Evolutionary conservation across 352 stramenopile species (phyloP).

Genomic region (Globisporangium acanthophoron): DNA sequence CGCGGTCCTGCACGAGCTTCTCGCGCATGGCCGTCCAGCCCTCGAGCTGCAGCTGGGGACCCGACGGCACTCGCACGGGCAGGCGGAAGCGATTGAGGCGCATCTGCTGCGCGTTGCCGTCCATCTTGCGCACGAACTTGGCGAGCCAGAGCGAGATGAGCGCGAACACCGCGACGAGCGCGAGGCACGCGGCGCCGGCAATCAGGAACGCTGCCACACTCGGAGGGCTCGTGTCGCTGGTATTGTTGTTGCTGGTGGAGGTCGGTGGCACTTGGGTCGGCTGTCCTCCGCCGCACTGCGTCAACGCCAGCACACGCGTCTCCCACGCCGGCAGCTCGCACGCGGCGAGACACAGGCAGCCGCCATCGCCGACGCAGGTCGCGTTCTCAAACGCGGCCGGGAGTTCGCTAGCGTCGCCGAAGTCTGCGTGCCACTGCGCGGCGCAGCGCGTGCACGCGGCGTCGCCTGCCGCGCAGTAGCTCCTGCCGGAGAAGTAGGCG

Average conservation of each 20-base stretch:
- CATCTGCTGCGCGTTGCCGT: background rate
- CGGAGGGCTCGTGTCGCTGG: background rate
- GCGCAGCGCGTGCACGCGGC: slow-evolving; percentile 6
- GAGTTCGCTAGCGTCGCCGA: background rate
- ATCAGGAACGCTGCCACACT: background rate
- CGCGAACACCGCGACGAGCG: slow-evolving; percentile 1
- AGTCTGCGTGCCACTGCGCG: background rate
- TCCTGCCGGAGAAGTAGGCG: background rate
- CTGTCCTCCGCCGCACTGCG: background rate
- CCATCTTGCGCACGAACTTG: slow-evolving; percentile 16
- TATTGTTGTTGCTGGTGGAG: background rate
- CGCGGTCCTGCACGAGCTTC: slow-evolving; percentile 6
- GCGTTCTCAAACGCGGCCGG: background rate
- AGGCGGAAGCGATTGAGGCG: slow-evolving; percentile 1
- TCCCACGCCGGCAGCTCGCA: slow-evolving; percentile 13
- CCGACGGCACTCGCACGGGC: slow-evolving; percentile 6
- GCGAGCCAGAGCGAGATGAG: slow-evolving; percentile 10
- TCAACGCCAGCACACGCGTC: background rate
- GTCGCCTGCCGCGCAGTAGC: slow-evolving; percentile 3
- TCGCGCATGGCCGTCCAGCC: slow-evolving; percentile 17
- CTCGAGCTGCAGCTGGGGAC: slow-evolving; percentile 9
- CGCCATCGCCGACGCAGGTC: slow-evolving; percentile 7
- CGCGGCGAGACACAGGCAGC: slow-evolving; percentile 11
- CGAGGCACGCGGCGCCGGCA: slow-evolving; percentile 4
- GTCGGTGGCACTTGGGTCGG: background rate